A percentile compares a stretch with the other conserved stretches of the same genome.
Conservation (phyloP, 306 rosid genomes). For the Dalbergia cultrata region DNA sequence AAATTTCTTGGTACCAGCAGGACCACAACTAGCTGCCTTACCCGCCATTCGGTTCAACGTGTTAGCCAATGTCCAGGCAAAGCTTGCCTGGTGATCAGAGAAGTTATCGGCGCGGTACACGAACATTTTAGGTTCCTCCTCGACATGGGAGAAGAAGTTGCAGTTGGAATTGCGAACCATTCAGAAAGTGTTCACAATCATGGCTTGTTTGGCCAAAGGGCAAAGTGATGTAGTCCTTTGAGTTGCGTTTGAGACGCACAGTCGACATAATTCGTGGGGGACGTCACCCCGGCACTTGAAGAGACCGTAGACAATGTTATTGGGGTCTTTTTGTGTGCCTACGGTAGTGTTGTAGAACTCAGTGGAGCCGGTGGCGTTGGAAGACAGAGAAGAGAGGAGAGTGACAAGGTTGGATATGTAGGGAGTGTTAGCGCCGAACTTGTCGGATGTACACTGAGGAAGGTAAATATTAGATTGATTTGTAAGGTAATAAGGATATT, state of each 20-base stretch:
- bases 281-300: constrained; percentile 45
- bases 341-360: constrained; percentile 44
- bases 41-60: constrained; percentile 1
- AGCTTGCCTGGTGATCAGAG: not conserved
- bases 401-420: constrained; percentile 24
- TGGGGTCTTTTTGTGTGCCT: not conserved
- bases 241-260: constrained; percentile 33
- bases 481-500: no score
- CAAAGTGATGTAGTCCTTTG: not conserved
- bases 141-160: constrained; percentile 2
- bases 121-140: no score
- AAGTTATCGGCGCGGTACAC: no score
- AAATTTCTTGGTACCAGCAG: constrained; percentile 26
- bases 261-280: constrained; percentile 2
- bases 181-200: constrained; percentile 29
- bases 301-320: constrained; percentile 33
- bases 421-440: not conserved
- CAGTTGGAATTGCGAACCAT: constrained; percentile 36
- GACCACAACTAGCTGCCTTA: constrained; percentile 12
- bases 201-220: not conserved
- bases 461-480: no score
- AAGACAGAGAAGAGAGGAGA: not conserved
- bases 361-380: not conserved
- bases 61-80: not conserved
- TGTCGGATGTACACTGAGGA: not conserved